These are phyloP conservation scores for Chaetomium sp. DNA, from an alignment of 2,329 filamentous ascomycete genomes.

Conservation along the genomic window DNA sequence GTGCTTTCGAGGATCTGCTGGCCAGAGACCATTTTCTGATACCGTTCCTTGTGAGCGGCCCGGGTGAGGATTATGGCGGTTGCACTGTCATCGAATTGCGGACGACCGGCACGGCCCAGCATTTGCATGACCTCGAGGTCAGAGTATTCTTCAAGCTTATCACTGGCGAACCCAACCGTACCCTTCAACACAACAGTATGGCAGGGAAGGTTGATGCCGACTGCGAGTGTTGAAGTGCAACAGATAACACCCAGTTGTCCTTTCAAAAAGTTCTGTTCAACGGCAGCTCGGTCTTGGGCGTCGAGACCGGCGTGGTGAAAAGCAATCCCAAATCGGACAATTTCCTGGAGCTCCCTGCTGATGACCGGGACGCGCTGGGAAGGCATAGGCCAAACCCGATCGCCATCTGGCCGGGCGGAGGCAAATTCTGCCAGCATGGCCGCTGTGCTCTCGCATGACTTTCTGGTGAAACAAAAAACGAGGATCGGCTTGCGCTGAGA, in stretches of 20 bases:
- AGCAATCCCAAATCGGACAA: slow-evolving; percentile 54
- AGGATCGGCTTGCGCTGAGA: slow-evolving; percentile 69
- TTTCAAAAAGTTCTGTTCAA: slow-evolving; percentile 63
- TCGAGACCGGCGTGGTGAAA: slow-evolving; percentile 79
- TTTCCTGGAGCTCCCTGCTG: slow-evolving; percentile 52
- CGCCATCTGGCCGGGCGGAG: slow-evolving; percentile 41
- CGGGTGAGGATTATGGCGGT: slow-evolving; percentile 75
- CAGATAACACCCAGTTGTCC: slow-evolving; percentile 76
- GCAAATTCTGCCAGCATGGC: slow-evolving; percentile 61
- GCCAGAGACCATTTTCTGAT: slow-evolving; percentile 68
- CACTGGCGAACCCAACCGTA: slow-evolving; percentile 60
- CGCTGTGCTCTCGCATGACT: slow-evolving; percentile 63
- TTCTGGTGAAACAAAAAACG: slow-evolving; percentile 75
- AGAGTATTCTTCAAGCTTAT: slow-evolving; percentile 61
- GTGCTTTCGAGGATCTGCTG: slow-evolving; percentile 69
- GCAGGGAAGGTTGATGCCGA: slow-evolving; percentile 78
- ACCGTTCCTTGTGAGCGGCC: slow-evolving; percentile 55
- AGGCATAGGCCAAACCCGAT: slow-evolving; percentile 60
- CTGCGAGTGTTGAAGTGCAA: slow-evolving; percentile 77
- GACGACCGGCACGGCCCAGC: slow-evolving; percentile 75
- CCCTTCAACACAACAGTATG: slow-evolving; percentile 80
- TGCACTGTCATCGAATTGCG: slow-evolving; percentile 73
- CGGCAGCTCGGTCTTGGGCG: slow-evolving; percentile 51
- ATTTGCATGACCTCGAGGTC: slow-evolving; percentile 88
- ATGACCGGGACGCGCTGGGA: slow-evolving; percentile 42